Base-by-base conservation (phyloP, 441 rosid genomes). In the Populus hybrid region DNA sequence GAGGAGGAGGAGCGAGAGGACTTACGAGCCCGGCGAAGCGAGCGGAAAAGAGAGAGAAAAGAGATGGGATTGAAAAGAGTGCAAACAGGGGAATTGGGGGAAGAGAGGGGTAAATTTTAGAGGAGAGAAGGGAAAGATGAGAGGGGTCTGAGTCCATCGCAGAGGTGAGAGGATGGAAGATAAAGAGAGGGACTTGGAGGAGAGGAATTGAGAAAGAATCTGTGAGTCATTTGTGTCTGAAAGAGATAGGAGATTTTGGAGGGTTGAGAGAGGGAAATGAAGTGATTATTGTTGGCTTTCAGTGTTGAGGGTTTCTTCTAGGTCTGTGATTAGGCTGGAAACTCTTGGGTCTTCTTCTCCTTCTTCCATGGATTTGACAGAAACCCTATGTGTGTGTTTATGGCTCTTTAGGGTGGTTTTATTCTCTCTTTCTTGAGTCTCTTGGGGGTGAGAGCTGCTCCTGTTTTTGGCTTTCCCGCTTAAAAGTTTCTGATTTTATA, bases 51-150 rank as follows among this genome's bases (percentile, higher is more conserved):
- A 21, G 95, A 87, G 67, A 87, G 89, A 73, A 93, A 93, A 92
- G 91, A 18, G 95, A 95, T 76, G 1, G 99, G 99, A 46, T 91
- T 89, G 89, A 73, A 93, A 93, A 92, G 91, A 18, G 95, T 87
- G 85, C 90, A 85, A 70, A 90, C 94, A 23, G 96, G 93, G 67
- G 97, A 90, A 67, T 84, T 84, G 8, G 96, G 88, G 1, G 89
- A 70, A 93, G 85, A 61, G 86, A 83, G 10, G 92, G 88, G 79
- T 92, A 93, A 7, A 85, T 80, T 71, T 85, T 84, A 73, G 97
- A 90, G 40, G 95, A 90, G 21, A 81, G 50, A 18, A 95, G 90
- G 7, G 91, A 89, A 26, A 87, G 63, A 64, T 78, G 65, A 5
- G 80, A 50, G 66, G 87, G 77, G 14, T 78, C 85, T 0, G 88